Base-by-base conservation (phyloP, 108 stramenopile species). In the Cyclostephanos tholiformis region DNA sequence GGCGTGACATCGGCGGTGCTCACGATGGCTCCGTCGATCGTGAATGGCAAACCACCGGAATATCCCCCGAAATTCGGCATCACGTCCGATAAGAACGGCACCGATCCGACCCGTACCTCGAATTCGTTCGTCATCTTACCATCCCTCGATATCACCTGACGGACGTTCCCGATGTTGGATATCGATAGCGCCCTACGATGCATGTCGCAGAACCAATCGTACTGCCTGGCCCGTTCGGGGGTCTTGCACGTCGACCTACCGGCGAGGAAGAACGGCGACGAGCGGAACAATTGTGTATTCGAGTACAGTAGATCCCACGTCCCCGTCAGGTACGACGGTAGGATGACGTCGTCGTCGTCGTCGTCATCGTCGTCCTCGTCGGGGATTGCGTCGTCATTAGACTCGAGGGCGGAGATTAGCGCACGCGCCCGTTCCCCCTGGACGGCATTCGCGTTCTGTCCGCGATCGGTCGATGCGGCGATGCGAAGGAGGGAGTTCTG, bases 171-270 rank as follows among this genome's bases (percentile, higher is more conserved):
- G 69, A 95, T 93, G 23, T 59, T 88, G 25, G 82, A 83, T 11
- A 95, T 88, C 22, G 91, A 87, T 36, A 93, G 69, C 19, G 95
- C 95, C 56, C 77, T 74, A 17, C 92, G 89, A 69, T 95, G 92
- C 95, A 92, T 91, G 25, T 91, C 83, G 83, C 95, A 95, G 61
- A 95, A 95, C 95, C 95, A 95, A 67, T 88, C 82, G 75, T 89
- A 95, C 68, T 89, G 89, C 13, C 85, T 38, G 0, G 84, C 89
- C 52, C 92, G 79, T 0, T 84, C 86, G 3, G 59, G 49, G 7
- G 91, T 93, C 23, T 71, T 71, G 67, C 95, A 95, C 1, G 88
- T 87, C n/a, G 92, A 85, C 10, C 92, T 82, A 25, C 88, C 92
- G 4, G 95, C 91, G 76, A 93, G 88, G 80, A 93, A 95, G 77